A percentile compares a stretch with the other conserved stretches of the same genome.
Evolutionary conservation across 2,329 filamentous ascomycete genomes (phyloP).

Genomic region (Intubia oerlemansii): DNA sequence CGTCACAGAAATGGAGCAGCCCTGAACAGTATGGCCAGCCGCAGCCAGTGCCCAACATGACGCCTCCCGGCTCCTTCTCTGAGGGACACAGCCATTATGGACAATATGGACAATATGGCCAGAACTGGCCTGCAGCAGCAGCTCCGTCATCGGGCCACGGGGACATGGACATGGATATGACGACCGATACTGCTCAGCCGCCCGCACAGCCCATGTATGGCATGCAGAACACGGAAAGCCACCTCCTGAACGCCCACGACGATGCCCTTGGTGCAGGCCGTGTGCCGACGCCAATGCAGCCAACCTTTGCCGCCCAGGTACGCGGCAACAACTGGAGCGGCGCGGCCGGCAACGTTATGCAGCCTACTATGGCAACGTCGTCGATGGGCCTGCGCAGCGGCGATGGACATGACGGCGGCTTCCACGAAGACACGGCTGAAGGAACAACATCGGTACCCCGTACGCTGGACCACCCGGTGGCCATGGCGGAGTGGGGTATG

Average conservation of each 20-base stretch:
- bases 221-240: background rate
- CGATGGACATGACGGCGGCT: too few relatives aligned
- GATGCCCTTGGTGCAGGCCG: conserved; percentile 20
- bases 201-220: too few relatives aligned
- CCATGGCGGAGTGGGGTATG: conserved; percentile 25
- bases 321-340: conserved; percentile 27
- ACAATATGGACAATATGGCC: too few relatives aligned
- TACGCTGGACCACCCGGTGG: conserved; percentile 18
- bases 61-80: conserved; percentile 18
- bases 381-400: too few relatives aligned
- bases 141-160: conserved; percentile 7
- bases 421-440: too few relatives aligned
- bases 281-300: conserved; percentile 38
- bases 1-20: conserved; percentile 15
- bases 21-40: conserved; percentile 8
- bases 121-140: conserved; percentile 2
- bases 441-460: conserved; percentile 29
- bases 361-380: too few relatives aligned
- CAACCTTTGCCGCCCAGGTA: conserved; percentile 32
- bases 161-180: conserved; percentile 30
- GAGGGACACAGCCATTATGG: too few relatives aligned
- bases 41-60: conserved; percentile 15
- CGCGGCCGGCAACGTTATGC: conserved; percentile 14
- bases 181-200: conserved; percentile 15
- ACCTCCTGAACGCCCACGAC: conserved; percentile 4